Conservation (phyloP, 257 asterid species). For the Rhazya stricta region DNA sequence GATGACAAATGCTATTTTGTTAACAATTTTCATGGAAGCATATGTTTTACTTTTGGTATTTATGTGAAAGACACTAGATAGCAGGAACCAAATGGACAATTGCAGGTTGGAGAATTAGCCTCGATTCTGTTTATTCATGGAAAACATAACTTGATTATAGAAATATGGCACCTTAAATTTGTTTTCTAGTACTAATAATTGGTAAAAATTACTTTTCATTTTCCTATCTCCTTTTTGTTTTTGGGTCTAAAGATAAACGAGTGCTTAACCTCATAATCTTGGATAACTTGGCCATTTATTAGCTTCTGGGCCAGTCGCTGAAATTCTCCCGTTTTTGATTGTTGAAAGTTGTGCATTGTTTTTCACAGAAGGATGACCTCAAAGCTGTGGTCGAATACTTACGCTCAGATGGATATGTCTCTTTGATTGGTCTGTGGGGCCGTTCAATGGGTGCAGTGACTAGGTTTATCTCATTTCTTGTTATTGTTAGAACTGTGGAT, state of each 20-base stretch:
- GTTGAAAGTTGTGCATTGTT: slow-evolving; percentile 19
- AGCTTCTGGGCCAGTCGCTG: background rate
- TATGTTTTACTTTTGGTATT: background rate
- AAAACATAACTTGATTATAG: background rate
- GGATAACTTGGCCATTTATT: background rate
- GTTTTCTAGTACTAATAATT: background rate
- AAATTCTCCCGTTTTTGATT: background rate
- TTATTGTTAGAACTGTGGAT: background rate
- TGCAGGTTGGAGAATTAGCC: background rate
- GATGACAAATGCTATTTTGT: background rate
- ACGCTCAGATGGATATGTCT: slow-evolving; percentile 74
- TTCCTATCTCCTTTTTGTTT: background rate
- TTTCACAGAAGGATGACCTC: slow-evolving; percentile 81
- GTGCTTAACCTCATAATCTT: background rate
- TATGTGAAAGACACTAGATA: background rate
- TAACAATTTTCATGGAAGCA: background rate
- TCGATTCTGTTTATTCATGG: background rate
- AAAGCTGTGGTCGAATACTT: slow-evolving; percentile 75
- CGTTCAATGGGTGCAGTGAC: slow-evolving; percentile 99
- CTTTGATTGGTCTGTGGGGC: slow-evolving; percentile 92
- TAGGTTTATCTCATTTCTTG: slow-evolving; percentile 36
- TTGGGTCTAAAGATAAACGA: background rate
- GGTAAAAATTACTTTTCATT: background rate
- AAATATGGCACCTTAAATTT: background rate
- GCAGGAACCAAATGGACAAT: background rate